These are phyloP conservation scores for Aureobasidium sp. DNA, from an alignment of 2,329 filamentous ascomycete genomes.

Conservation along the genomic window DNA sequence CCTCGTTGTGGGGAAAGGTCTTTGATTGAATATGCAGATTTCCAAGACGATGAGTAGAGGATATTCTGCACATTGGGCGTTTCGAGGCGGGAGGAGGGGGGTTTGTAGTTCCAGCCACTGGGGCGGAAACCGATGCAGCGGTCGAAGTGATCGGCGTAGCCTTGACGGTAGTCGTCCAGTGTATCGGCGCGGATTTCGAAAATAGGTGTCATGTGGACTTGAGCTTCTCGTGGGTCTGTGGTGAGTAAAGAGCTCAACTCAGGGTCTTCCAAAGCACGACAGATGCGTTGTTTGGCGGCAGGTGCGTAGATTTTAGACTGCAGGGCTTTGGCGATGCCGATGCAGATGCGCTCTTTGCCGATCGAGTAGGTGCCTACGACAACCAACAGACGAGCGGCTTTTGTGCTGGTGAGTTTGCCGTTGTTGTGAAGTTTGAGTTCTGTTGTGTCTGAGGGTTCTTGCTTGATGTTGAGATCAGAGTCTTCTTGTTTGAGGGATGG, in stretches of 20 bases:
- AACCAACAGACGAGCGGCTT: slow-evolving; percentile 65
- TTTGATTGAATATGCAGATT: slow-evolving; percentile 58
- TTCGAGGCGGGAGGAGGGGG: slow-evolving; percentile 54
- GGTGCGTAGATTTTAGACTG: slow-evolving; percentile 84
- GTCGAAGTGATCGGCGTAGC: slow-evolving; percentile 72
- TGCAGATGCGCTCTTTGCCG: slow-evolving; percentile 91
- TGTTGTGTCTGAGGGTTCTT: slow-evolving; percentile 30
- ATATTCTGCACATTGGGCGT: slow-evolving; percentile 57
- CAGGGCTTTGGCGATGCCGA: slow-evolving; percentile 82
- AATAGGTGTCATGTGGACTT: slow-evolving; percentile 95
- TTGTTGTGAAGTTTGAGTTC: slow-evolving; percentile 16
- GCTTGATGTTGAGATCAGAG: slow-evolving; percentile 29
- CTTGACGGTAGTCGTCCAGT: slow-evolving; percentile 76
- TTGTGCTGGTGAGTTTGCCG: slow-evolving; percentile 26
- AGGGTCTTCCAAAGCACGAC: slow-evolving; percentile 73
- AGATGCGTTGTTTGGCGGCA: slow-evolving; percentile 73
- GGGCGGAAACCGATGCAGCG: slow-evolving; percentile 86
- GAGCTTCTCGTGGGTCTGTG: slow-evolving; percentile 68
- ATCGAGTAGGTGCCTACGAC: slow-evolving; percentile 97
- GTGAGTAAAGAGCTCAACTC: slow-evolving; percentile 75
- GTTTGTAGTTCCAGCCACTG: slow-evolving; percentile 88
- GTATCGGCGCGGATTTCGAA: slow-evolving; percentile 92
- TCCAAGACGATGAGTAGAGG: slow-evolving; percentile 64
- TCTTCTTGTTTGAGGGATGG: slow-evolving; percentile 29
- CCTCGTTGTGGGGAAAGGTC: slow-evolving; percentile 78